Conservation (phyloP, 768 basidiomycete genomes). For the Russula sp. region DNA sequence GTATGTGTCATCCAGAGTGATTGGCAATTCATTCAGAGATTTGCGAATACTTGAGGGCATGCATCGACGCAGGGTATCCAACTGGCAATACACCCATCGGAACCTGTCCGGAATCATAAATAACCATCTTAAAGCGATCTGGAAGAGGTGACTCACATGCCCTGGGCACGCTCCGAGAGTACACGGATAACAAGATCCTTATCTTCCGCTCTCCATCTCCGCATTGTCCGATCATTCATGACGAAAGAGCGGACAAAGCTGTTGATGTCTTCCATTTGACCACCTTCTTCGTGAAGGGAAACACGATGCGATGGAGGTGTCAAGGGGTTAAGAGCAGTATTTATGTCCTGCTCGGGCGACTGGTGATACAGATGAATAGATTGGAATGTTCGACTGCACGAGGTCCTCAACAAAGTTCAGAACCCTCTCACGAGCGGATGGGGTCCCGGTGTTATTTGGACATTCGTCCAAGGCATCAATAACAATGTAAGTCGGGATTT, state of each 20-base stretch:
- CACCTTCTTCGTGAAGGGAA: neutral
- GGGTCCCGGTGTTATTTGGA: neutral
- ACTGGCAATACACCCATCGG: neutral
- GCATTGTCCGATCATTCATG: neutral
- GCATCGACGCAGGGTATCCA: neutral
- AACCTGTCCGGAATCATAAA: neutral
- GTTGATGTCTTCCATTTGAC: neutral
- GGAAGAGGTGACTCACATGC: neutral
- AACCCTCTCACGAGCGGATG: neutral
- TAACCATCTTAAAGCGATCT: neutral
- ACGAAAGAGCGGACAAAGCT: neutral
- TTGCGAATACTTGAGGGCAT: neutral
- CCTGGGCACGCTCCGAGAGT: neutral
- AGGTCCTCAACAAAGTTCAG: neutral
- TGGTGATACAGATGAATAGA: neutral
- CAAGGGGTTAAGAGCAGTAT: neutral
- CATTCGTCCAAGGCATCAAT: slow-evolving; percentile 2
- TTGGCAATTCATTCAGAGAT: neutral
- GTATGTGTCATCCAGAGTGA: neutral
- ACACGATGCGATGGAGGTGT: neutral
- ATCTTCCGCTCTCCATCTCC: neutral
- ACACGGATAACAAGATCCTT: neutral
- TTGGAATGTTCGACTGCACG: neutral
- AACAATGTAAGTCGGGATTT: neutral
- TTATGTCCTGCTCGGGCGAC: slow-evolving; percentile 1